phyloP scores from a whole-genome alignment of 257 asterid genomes.

The Mitragyna speciosa region DNA sequence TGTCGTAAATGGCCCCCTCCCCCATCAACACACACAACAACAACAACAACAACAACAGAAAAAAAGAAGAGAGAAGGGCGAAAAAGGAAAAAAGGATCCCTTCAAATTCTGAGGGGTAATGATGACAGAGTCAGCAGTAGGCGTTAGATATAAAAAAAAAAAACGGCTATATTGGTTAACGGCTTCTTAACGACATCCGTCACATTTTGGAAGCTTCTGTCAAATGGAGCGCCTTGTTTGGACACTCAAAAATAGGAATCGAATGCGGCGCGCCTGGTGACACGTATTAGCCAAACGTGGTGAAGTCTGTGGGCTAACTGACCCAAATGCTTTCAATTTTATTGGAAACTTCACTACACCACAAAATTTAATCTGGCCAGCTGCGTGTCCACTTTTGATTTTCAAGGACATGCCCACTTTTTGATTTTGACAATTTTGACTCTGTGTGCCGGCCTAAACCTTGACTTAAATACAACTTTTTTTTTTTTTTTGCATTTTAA shows the following conservation, averaged over 20 bases:
- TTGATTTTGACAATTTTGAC: not conserved
- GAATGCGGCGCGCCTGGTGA: not conserved
- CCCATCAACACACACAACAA: not conserved
- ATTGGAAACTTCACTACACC: not conserved
- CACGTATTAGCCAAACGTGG: not conserved
- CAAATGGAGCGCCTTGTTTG: not conserved
- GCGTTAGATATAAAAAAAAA: not conserved
- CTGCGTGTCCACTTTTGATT: too few species aligned
- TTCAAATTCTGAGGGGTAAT: not conserved
- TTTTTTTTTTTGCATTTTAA: too few species aligned
- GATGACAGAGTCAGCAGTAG: not conserved
- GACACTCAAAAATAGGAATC: too few species aligned
- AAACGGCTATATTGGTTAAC: not conserved
- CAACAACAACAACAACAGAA: too few species aligned
- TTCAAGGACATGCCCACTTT: too few species aligned
- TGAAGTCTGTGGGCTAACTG: not conserved
- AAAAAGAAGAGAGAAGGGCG: too few species aligned
- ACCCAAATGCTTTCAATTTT: not conserved
- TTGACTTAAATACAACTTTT: too few species aligned
- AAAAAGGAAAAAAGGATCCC: not conserved
- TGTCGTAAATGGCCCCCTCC: not conserved
- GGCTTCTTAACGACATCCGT: not conserved
- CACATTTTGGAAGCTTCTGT: not conserved
- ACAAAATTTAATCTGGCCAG: too few species aligned
- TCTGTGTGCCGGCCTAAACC: not conserved